These are phyloP conservation scores for Geosmithia putterillii DNA, from an alignment of 2,329 filamentous ascomycete species.

Conservation along the genomic window DNA sequence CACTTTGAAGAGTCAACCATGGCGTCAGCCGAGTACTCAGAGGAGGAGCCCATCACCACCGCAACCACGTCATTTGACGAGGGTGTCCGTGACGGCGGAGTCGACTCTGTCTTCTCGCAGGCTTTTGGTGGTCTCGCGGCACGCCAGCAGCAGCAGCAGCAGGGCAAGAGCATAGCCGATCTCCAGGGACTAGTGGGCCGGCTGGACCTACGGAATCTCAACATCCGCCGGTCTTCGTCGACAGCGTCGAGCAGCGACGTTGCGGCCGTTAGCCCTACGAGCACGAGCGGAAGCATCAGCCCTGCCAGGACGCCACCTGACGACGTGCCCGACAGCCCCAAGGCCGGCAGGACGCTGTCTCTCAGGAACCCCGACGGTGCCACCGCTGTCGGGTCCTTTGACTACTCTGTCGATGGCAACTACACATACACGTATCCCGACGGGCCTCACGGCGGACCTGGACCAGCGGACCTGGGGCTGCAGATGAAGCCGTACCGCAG, in stretches of 20 bases:
- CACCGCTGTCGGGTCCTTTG: conserved; percentile 5
- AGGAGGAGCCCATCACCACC: too few relatives aligned
- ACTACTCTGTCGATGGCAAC: conserved; percentile 12
- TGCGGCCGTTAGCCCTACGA: conserved; percentile 19
- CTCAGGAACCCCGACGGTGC: background rate
- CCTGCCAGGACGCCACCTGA: conserved; percentile 22
- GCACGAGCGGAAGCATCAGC: conserved; percentile 20
- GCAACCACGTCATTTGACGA: too few relatives aligned
- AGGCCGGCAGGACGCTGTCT: conserved; percentile 8
- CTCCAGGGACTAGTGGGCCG: conserved; percentile 5
- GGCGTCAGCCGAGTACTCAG: too few relatives aligned
- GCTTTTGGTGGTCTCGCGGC: conserved; percentile 24
- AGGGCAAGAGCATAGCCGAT: conserved; percentile 5
- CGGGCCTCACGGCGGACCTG: conserved; percentile 5
- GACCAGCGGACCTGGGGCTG: conserved; percentile 18
- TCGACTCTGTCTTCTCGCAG: conserved; percentile 11
- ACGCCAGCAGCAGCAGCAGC: conserved; percentile 14
- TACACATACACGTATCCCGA: conserved; percentile 12
- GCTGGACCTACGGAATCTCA: conserved; percentile 4
- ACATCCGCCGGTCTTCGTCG: conserved; percentile 14
- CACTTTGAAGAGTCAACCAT: conserved; percentile 10
- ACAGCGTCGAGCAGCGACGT: conserved; percentile 22
- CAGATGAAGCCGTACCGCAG: conserved; percentile 22
- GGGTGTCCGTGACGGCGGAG: background rate
- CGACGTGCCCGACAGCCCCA: conserved; percentile 18